Evolutionary conservation across 495 filamentous ascomycete genomes (phyloP).

Genomic region (Collariella sp.): DNA sequence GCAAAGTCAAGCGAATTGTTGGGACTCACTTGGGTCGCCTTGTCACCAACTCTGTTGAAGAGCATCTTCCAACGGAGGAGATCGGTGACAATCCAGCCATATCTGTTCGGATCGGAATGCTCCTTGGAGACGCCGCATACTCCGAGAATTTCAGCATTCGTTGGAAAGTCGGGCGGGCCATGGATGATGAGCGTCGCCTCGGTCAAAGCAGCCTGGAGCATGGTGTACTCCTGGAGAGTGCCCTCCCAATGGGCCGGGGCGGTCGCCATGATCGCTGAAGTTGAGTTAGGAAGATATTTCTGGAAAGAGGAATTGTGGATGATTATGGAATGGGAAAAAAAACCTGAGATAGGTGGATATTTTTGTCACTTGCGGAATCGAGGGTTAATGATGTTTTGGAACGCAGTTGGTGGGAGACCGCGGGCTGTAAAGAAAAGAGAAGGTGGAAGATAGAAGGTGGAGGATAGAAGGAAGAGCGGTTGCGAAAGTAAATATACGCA

Average conservation of each 20-base stretch:
- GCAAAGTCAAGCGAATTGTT: not conserved
- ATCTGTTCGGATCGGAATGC: constrained; percentile 16
- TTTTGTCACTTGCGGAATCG: too few species aligned
- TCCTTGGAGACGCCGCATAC: constrained; percentile 27
- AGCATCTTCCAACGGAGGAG: constrained; percentile 31
- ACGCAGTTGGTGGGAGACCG: too few species aligned
- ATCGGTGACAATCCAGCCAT: constrained; percentile 33
- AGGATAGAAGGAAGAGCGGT: too few species aligned
- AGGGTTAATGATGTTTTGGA: too few species aligned
- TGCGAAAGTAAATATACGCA: too few species aligned
- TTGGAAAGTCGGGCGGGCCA: constrained; percentile 24
- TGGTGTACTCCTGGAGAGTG: not conserved
- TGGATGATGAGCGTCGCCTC: constrained; percentile 25
- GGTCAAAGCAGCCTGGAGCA: constrained; percentile 7
- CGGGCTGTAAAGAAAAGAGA: too few species aligned
- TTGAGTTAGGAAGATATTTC: not conserved
- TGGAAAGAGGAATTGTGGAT: not conserved
- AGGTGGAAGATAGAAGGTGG: too few species aligned
- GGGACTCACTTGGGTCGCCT: constrained; percentile 9
- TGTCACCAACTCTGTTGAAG: constrained; percentile 21
- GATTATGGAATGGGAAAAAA: not conserved
- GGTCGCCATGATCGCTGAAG: not conserved
- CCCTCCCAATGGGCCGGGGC: not conserved
- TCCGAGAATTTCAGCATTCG: constrained; percentile 23
- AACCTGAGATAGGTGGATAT: not conserved